A percentile compares a stretch with the other conserved stretches of the same genome.
Evolutionary conservation across 2,329 filamentous ascomycete species (phyloP).

Genomic region (Ascochyta koolunga): DNA sequence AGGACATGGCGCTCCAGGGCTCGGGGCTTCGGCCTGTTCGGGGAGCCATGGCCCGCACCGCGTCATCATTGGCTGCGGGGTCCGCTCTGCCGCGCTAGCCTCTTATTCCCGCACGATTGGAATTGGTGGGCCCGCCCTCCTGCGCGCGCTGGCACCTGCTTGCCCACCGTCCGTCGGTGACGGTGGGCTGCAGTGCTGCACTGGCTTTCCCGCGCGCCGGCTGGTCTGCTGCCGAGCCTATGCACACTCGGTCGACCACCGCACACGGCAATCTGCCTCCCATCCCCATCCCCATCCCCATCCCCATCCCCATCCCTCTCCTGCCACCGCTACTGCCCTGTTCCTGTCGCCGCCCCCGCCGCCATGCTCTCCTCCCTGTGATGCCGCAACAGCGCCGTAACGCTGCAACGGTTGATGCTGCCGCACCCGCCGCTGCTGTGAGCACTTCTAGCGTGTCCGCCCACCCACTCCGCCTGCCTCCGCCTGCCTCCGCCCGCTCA

Average conservation of each 20-base stretch:
- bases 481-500: conserved; percentile 18
- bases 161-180: no score
- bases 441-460: conserved; percentile 25
- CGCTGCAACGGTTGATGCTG: conserved; percentile 1
- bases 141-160: conserved; percentile 4
- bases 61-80: conserved; percentile 30
- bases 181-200: no score
- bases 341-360: conserved; percentile 7
- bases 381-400: conserved; percentile 15
- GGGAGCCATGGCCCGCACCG: background rate
- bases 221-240: conserved; percentile 14
- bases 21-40: conserved; percentile 12
- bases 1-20: no score
- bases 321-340: background rate
- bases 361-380: conserved; percentile 15
- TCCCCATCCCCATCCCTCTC: background rate
- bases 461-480: conserved; percentile 21
- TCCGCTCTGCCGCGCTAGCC: conserved; percentile 10
- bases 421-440: conserved; percentile 5
- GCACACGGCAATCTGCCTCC: background rate
- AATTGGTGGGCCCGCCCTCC: conserved; percentile 4
- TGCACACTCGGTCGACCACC: background rate
- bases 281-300: background rate
- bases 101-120: conserved; percentile 18
- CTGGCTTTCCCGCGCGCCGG: no score